Evolutionary conservation across 2,329 filamentous ascomycete genomes (phyloP), one percentile per base, ranked within the genome.

Genomic region (Pestalotiopsis sp.): DNA sequence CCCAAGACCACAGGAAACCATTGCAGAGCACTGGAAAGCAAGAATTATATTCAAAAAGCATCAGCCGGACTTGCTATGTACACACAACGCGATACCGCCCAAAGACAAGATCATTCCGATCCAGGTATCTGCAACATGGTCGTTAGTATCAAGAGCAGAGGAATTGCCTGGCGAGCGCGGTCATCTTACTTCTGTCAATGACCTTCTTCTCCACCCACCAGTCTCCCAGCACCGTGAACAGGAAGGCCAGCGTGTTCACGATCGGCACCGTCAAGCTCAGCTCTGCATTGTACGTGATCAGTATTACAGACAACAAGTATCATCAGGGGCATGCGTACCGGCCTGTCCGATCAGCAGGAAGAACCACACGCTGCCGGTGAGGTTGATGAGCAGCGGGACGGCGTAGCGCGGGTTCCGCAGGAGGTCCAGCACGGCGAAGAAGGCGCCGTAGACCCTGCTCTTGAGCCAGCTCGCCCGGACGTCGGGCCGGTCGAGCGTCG

Each of bases 321-420:
- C 5, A 35, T 35, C 20, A 2, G 9, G 11, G 6, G 24, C 24
- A 24, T 24, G 2, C 24, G 35, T 80, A 97, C 94, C 94, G 74
- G 94, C 94, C 78, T 96, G 89, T 6, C 95, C 95, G 80, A 98
- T 95, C 71, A 98, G 83, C 72, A 98, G 81, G 74, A 98, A 98
- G 81, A 98, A 98, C 95, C 95, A 98, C 66, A 98, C 86, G 76
- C 94, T 97, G 38, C 95, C 95, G 2, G 95, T 97, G 65, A 98
- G 81, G 78, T 98, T 98, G 68, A 97, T 81, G 65, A 97, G 81
- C 73, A 98, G 80, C 22, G 95, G 95, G 30, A 97, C 81, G 5
- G 94, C 92, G 80, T 98, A 98, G 20, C 88, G 87, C 44, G 94
- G 94, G 73, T 94, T 94, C 68, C 87, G 84, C 65, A 98, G 80